These are phyloP conservation scores for Hypocrella siamensis DNA, from an alignment of 2,329 filamentous ascomycete genomes.

Conservation along the genomic window DNA sequence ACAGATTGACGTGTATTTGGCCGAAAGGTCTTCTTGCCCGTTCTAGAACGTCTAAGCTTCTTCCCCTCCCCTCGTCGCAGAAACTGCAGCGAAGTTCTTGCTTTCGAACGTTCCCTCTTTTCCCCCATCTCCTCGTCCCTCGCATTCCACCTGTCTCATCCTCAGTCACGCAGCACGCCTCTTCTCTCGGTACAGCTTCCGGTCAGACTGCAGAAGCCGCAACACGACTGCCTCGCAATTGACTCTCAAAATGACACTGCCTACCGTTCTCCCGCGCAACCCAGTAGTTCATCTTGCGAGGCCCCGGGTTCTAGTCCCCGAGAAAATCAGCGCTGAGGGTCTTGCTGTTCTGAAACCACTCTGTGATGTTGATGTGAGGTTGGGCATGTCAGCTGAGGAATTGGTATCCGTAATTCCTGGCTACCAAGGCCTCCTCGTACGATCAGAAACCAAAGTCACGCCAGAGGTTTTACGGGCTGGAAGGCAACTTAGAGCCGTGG, in stretches of 20 bases:
- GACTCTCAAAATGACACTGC: constrained; percentile 12
- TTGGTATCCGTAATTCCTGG: constrained; percentile 50
- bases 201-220: too few species aligned
- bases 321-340: constrained; percentile 69
- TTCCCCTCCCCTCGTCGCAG: too few species aligned
- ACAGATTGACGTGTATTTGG: too few species aligned
- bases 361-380: constrained; percentile 55
- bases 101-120: too few species aligned
- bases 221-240: too few species aligned
- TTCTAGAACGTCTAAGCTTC: too few species aligned
- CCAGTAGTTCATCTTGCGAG: constrained; percentile 6
- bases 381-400: constrained; percentile 44
- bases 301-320: constrained; percentile 52
- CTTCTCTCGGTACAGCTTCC: too few species aligned
- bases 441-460: constrained; percentile 71
- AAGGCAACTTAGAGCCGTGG: constrained; percentile 59
- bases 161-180: too few species aligned
- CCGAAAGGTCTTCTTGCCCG: too few species aligned
- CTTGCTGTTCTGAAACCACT: constrained; percentile 49
- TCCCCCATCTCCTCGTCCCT: too few species aligned
- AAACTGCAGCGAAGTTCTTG: too few species aligned
- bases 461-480: constrained; percentile 49
- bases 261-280: constrained; percentile 6
- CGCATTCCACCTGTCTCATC: too few species aligned
- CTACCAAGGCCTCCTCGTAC: constrained; percentile 65